Conservation (phyloP, 176 grass and related monocot species). For the Zea luxurians region DNA sequence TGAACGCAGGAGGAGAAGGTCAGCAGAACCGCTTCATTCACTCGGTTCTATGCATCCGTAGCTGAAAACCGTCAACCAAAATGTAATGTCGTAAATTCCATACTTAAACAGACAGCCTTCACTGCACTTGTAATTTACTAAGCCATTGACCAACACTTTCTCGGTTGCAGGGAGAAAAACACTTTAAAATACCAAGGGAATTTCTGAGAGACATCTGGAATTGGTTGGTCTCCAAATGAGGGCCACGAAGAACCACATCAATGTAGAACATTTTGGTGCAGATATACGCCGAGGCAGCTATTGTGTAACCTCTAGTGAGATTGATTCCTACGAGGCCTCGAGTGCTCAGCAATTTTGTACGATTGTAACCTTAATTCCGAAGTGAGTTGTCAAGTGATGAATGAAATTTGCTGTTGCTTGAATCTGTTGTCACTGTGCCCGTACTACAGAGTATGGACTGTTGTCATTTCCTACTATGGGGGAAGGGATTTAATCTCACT, state of each 20-base stretch:
- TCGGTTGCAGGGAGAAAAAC: constrained; percentile 13
- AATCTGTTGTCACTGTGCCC: neutral
- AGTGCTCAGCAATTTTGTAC: constrained; percentile 19
- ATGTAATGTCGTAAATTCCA: constrained; percentile 21
- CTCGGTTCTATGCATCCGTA: constrained; percentile 54
- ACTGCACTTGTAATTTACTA: neutral
- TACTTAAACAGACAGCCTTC: neutral
- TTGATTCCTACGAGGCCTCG: neutral
- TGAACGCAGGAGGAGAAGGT: constrained; percentile 63
- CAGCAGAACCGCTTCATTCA: constrained; percentile 45
- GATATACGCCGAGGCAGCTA: neutral
- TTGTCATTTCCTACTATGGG: too few species aligned
- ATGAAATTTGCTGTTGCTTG: neutral
- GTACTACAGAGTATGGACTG: too few species aligned
- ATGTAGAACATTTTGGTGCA: neutral
- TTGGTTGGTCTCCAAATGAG: neutral
- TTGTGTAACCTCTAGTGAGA: neutral
- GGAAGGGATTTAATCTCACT: too few species aligned
- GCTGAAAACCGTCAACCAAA: constrained; percentile 42
- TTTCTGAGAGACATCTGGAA: neutral
- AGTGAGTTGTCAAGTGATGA: neutral
- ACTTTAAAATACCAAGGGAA: neutral
- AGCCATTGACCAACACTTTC: neutral
- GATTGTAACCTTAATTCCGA: neutral
- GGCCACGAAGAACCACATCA: neutral